Evolutionary conservation across 202 grass and related monocot species (phyloP).

Genomic region (Zoysia matrella): DNA sequence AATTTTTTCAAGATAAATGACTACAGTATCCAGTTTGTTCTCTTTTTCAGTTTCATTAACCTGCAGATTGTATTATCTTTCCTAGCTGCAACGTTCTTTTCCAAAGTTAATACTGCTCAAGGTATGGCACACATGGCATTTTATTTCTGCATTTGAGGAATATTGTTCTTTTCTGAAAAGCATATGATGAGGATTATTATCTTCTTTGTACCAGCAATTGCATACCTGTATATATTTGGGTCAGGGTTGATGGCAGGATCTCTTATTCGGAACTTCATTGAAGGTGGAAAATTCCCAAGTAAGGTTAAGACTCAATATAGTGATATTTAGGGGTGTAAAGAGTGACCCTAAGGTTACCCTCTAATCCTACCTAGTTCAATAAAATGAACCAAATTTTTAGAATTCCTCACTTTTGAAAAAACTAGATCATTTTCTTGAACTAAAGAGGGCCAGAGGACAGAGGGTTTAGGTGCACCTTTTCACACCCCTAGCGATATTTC

Average conservation of each 20-base stretch:
- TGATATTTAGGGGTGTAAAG: no score
- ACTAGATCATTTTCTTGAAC: no score
- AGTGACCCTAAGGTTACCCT: no score
- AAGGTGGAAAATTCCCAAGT: conserved; percentile 66
- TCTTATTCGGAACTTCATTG: conserved; percentile 60
- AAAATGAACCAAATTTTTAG: no score
- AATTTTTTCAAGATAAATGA: conserved; percentile 61
- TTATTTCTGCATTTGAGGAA: not conserved
- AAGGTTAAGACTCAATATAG: conserved; percentile 31
- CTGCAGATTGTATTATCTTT: conserved; percentile 72
- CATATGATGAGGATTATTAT: conserved; percentile 35
- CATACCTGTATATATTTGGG: conserved; percentile 65
- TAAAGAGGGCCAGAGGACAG: no score
- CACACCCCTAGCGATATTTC: not conserved
- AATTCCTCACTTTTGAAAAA: no score
- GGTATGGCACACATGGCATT: conserved; percentile 39
- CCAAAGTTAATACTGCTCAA: conserved; percentile 64
- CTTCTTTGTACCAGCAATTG: conserved; percentile 54
- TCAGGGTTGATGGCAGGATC: conserved; percentile 54
- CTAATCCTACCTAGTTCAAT: no score
- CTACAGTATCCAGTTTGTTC: conserved; percentile 68
- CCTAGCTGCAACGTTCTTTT: conserved; percentile 62
- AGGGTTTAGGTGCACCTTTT: no score
- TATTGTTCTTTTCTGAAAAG: conserved; percentile 15
- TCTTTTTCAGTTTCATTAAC: conserved; percentile 70